Evolutionary conservation across 192 early-diverging fungal species (phyloP).

Genomic region (Mortierella hygrophila): DNA sequence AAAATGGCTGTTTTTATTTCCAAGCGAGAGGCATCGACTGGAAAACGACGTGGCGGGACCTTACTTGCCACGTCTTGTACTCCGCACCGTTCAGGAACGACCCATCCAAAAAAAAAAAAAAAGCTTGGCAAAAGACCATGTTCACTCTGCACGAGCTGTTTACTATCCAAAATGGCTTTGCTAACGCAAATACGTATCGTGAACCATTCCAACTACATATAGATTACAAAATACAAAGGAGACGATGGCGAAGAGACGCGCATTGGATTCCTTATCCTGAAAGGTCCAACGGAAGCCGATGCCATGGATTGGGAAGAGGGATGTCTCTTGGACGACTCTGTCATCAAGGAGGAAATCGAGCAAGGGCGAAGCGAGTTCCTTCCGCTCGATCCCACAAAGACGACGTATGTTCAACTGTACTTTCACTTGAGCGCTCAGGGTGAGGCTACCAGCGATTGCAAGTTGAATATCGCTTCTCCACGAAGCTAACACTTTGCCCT

Average conservation of each 20-base stretch:
- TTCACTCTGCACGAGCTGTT: no score
- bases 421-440: not conserved
- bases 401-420: constrained; percentile 11
- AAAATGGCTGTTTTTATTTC: not conserved
- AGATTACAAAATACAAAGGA: constrained; percentile 33
- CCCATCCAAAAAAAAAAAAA: not conserved
- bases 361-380: constrained; percentile 43
- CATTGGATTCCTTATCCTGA: constrained; percentile 34
- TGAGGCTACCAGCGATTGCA: not conserved
- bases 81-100: not conserved
- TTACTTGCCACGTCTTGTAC: not conserved
- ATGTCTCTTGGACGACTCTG: constrained; percentile 60
- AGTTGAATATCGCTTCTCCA: no score
- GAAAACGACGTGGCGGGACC: not conserved
- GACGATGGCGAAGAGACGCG: constrained; percentile 32
- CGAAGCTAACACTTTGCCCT: not conserved
- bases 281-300: constrained; percentile 29
- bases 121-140: not conserved
- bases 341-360: constrained; percentile 56
- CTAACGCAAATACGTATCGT: no score
- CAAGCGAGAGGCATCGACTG: not conserved
- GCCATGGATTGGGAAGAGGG: constrained; percentile 37
- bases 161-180: no score
- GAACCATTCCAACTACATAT: not conserved
- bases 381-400: constrained; percentile 18